Percentiles rank a stretch among this genome's conserved stretches.
These are phyloP conservation scores for Suhomyces sp. DNA, from an alignment of 805 yeast genomes.

Conservation along the genomic window DNA sequence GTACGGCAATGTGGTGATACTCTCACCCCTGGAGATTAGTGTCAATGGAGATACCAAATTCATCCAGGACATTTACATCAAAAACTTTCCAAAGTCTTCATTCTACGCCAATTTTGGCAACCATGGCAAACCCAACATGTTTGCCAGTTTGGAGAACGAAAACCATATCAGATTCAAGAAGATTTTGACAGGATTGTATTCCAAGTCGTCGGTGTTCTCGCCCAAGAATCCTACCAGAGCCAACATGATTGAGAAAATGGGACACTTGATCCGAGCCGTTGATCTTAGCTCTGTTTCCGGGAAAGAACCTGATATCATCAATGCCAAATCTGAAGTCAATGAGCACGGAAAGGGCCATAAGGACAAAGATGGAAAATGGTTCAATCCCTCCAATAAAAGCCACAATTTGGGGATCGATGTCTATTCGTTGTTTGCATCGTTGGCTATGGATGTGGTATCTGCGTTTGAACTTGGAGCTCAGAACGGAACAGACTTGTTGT, in stretches of 20 bases:
- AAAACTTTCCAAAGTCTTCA: slow-evolving; percentile 53
- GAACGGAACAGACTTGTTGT: slow-evolving; percentile 46
- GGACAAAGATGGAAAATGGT: slow-evolving; percentile 28
- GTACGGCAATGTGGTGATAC: slow-evolving; percentile 63
- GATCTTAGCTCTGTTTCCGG: slow-evolving; percentile 30
- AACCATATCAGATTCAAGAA: slow-evolving; percentile 43
- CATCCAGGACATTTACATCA: slow-evolving; percentile 55
- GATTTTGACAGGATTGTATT: slow-evolving; percentile 32
- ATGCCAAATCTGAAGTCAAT: slow-evolving; percentile 31
- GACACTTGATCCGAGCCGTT: slow-evolving; percentile 27
- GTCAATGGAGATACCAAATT: slow-evolving; percentile 50
- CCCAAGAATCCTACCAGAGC: slow-evolving; percentile 28
- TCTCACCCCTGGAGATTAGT: slow-evolving; percentile 63
- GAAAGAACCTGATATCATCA: slow-evolving; percentile 31
- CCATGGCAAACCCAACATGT: slow-evolving; percentile 59
- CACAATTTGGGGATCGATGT: slow-evolving; percentile 50
- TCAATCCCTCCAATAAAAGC: slow-evolving; percentile 17
- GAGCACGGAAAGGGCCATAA: slow-evolving; percentile 35
- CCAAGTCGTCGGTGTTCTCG: slow-evolving; percentile 34
- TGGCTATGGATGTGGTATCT: slow-evolving; percentile 71
- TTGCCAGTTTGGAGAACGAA: slow-evolving; percentile 52
- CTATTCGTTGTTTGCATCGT: slow-evolving; percentile 60
- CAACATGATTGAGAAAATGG: slow-evolving; percentile 26
- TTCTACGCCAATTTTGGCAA: slow-evolving; percentile 62
- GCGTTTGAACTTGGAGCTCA: slow-evolving; percentile 57